Conservation (phyloP, 1,284 basidiomycete species). For the Leccinum proliferum region DNA sequence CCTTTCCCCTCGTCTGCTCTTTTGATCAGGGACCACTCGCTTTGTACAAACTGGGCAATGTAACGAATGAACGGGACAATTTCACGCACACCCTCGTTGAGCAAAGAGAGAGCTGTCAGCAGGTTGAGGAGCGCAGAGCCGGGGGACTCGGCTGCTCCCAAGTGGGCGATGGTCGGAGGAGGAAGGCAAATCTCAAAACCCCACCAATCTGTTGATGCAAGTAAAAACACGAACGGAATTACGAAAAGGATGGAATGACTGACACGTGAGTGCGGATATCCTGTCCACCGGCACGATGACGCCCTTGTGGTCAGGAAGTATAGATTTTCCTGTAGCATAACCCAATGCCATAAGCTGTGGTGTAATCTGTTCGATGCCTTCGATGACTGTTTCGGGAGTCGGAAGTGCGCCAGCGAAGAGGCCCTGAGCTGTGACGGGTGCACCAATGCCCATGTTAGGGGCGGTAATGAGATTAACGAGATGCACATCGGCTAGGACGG, state of each 20-base stretch:
- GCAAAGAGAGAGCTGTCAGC: conserved; percentile 60
- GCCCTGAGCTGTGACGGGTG: conserved; percentile 49
- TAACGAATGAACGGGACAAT: conserved; percentile 77
- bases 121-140: conserved; percentile 61
- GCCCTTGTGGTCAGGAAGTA: conserved; percentile 65
- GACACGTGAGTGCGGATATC: conserved; percentile 75
- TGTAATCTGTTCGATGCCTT: conserved; percentile 64
- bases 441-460: conserved; percentile 57
- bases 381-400: conserved; percentile 61
- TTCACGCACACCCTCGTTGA: conserved; percentile 68
- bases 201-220: conserved; percentile 65
- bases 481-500: conserved; percentile 50
- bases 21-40: conserved; percentile 62
- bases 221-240: conserved; percentile 8
- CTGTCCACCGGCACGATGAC: conserved; percentile 70
- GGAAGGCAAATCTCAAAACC: conserved; percentile 72
- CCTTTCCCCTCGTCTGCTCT: conserved; percentile 62
- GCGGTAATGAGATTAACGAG: conserved; percentile 50
- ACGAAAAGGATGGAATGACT: conserved; percentile 18
- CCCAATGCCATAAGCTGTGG: conserved; percentile 73
- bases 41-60: conserved; percentile 69
- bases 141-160: conserved; percentile 59
- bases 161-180: conserved; percentile 54
- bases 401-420: conserved; percentile 68
- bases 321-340: conserved; percentile 62